Base-by-base conservation (phyloP, 495 filamentous ascomycete species). In the Lentithecium fluviatile region DNA sequence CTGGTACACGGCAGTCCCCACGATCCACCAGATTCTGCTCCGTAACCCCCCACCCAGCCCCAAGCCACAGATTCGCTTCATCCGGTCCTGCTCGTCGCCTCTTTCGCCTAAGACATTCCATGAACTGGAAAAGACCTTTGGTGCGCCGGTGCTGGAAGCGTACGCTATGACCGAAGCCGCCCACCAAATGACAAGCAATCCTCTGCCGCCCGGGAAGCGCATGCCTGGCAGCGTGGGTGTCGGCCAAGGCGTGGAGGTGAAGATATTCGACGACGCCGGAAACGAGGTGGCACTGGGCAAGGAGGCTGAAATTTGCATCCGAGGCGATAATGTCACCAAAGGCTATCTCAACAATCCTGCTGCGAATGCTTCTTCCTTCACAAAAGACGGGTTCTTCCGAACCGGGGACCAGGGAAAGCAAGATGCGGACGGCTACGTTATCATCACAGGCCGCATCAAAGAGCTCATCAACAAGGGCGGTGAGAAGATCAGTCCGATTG, bases 151-250 rank as follows among this genome's bases (percentile, higher is more conserved):
- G 2, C 79, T 95, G 10, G 90, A 95, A 72, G 89, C 89, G 12
- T 95, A 95, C 72, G 90, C 90, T 57, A 95, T 95, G 90, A 95
- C 90, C 25, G 90, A 95, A 74, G 90, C 87, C 21, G 86, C 90
- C 10, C 90, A 93, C 73, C 90, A 93, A 69, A 92, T 95, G 86
- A 90, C 89, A 11, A 89, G 85, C 51, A 94, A 93, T 76, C 89
- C 89, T 20, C 80, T 93, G 0, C 88, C 89, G 0, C 84, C 86
- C 0, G 80, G 72, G 20, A 84, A 85, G 71, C 82, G 89, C 54
- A 82, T 84, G 70, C 90, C 90, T 0, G 90, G 90, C 17, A 87
- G 85, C 45, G 89, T 94, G 0, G 89, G 89, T 1, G 64, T 91
- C 13, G 87, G 87, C 11, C 88, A 91, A 72, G 89, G 89, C 52